Evolutionary conservation across 208 protist species (phyloP), one percentile per base, ranked within the genome.

Genomic region (Tritrichomonas foetus): DNA sequence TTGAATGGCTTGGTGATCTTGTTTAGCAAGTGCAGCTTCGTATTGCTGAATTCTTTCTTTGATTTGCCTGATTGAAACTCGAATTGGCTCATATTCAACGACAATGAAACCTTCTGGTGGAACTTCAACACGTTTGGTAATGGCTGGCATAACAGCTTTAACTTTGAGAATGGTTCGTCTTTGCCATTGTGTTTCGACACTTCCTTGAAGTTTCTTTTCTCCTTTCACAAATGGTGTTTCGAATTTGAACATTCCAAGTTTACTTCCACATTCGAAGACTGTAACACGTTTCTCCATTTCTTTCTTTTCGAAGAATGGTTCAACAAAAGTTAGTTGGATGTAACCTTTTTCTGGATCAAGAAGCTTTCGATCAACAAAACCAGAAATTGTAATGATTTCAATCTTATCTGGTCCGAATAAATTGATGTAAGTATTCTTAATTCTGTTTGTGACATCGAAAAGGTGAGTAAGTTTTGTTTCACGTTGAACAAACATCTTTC

Each of bases 211-310:
- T 50, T 89, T 89, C 41, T 57, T 53, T 5, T 30, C 47, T 2
- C 78, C 78, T 50, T 89, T 89, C 16, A 89, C 47, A 49, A 89
- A 89, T 57, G 78, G 78, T 39, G 78, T 57, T 20, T 53, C 78
- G 16, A 89, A 89, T n/a, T 47, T 53, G 78, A 89, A 89, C 27
- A 33, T 27, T 11, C 41, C 57, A 27, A 89, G 20, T 44, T 89
- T 44, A 16, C 13, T 57, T n/a, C 47, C 39, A 8, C 41, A 36
- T 50, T 89, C 78, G 39, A 36, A 89, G 8, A 49, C 47, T 22
- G 78, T 89, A 14, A 53, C 41, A 16, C 47, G 33, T 13, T 55
- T n/a, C 8, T 33, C 27, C 20, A 53, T 5, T 39, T 89, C 78
- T 47, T 47, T 33, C 30, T 53, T 47, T 0, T 39, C 20, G 47